Evolutionary conservation across 345 rosid genomes (phyloP), one percentile per base, ranked within the genome.

Genomic region (Cochlearia excelsa): DNA sequence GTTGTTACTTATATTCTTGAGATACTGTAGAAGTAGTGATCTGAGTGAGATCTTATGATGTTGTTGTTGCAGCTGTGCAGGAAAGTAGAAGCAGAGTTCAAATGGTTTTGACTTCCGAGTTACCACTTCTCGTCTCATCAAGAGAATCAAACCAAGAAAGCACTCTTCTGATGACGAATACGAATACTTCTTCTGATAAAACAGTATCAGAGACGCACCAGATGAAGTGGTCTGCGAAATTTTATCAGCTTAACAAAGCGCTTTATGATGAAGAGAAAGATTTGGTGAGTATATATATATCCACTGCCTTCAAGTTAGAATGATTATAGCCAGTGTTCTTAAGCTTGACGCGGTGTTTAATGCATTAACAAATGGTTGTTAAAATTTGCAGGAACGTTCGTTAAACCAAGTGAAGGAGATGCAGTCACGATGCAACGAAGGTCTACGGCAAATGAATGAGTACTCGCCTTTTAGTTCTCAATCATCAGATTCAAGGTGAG

Each of bases 61-160:
- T 16, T 0, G 6, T 61, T 55, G 11, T 73, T 79, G 74, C 84
- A 90, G 99, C 92, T 61, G 69, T 89, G 72, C 75, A 80, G 59
- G 88, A 90, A 3, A 93, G 99, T 76, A 90, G 74, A 78, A 89
- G 77, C 65, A 82, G 91, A 79, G 97, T 89, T 39, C 76, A 74
- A 52, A 78, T 66, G 11, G 85, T 89, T 42, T 79, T 90, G 71
- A 71, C 74, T 4, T 79, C 88, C 1, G 97, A 93, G 56, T 78
- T 93, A 38, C 96, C 92, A 29, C 80, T 78, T 61, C 78, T 93
- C 60, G 69, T 26, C 30, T 38, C 89, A 16, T 46, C 87, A 30
- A 87, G 67, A 74, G 88, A 87, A 68, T 69, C 81, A 44, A 61
- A 71, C 57, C 78, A 75, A 64, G 87, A 70, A 57, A 65, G 65